These are phyloP conservation scores for Tetrapisispora iriomotensis DNA, from an alignment of 805 yeast species.

Conservation along the genomic window DNA sequence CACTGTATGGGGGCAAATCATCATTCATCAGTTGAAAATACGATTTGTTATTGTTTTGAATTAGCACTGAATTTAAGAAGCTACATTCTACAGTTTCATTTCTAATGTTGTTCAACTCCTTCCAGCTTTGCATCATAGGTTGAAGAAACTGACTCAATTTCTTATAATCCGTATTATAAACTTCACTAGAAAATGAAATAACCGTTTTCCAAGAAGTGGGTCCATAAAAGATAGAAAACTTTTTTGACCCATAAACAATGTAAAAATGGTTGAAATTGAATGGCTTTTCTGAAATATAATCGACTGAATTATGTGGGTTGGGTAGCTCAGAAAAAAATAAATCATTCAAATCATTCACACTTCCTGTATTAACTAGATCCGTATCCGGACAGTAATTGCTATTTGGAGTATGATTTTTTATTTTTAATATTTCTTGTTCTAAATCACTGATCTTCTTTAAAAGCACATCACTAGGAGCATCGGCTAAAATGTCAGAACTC, in stretches of 20 bases:
- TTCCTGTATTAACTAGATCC: not conserved
- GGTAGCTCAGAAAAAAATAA: not conserved
- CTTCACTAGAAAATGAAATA: constrained; percentile 11
- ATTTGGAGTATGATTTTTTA: not conserved
- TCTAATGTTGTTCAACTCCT: constrained; percentile 6
- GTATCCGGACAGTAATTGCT: not conserved
- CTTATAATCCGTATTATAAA: constrained; percentile 13
- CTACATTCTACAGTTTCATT: constrained; percentile 1
- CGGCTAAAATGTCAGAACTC: constrained; percentile 11
- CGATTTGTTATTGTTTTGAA: not conserved
- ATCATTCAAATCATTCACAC: not conserved
- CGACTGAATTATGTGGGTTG: not conserved
- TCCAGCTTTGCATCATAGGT: constrained; percentile 15
- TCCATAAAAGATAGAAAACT: constrained; percentile 14
- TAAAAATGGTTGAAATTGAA: not conserved
- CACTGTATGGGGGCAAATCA: constrained; percentile 10
- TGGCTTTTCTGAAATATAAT: not conserved
- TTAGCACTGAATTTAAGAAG: not conserved
- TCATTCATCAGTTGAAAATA: constrained; percentile 1
- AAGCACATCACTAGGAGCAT: constrained; percentile 19
- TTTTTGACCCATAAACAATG: constrained; percentile 3
- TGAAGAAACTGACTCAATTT: constrained; percentile 17
- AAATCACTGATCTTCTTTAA: constrained; percentile 13
- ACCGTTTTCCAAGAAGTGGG: constrained; percentile 23
- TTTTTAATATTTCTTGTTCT: constrained; percentile 8